Conservation (phyloP, 2,329 filamentous ascomycete species). For the Pyrenochaeta sp. region DNA sequence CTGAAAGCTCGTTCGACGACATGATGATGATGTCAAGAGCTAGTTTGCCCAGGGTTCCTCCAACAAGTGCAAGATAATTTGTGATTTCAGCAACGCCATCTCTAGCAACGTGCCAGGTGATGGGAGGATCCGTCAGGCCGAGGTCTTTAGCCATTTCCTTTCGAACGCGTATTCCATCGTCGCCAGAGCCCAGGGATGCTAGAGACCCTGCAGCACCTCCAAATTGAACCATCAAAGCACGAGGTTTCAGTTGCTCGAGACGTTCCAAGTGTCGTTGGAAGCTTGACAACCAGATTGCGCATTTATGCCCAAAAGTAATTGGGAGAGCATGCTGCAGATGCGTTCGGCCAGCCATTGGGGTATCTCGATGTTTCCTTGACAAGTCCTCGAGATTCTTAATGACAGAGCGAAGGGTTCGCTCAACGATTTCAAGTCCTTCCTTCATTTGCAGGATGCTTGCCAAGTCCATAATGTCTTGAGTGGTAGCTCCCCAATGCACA, state of each 20-base stretch:
- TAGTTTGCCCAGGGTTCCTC: conserved; percentile 63
- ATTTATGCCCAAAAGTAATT: conserved; percentile 66
- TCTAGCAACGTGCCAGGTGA: conserved; percentile 66
- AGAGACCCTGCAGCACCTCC: conserved; percentile 65
- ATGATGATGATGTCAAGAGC: conserved; percentile 65
- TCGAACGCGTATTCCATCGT: conserved; percentile 59
- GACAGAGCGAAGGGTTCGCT: conserved; percentile 54
- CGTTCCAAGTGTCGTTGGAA: conserved; percentile 59
- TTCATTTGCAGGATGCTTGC: conserved; percentile 63
- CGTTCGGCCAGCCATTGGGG: conserved; percentile 65
- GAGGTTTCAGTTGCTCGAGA: conserved; percentile 55
- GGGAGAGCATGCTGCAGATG: conserved; percentile 66
- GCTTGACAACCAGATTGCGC: conserved; percentile 61
- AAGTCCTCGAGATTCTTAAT: conserved; percentile 54
- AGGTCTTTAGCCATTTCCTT: conserved; percentile 59
- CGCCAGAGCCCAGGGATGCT: conserved; percentile 59
- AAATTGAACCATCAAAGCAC: conserved; percentile 62
- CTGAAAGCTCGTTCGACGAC: conserved; percentile 63
- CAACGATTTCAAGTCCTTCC: conserved; percentile 57
- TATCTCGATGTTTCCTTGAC: conserved; percentile 57
- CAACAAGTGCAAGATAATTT: conserved; percentile 62
- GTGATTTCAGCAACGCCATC: conserved; percentile 63
- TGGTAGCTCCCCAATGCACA: conserved; percentile 67
- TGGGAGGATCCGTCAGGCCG: conserved; percentile 57
- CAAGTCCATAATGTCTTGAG: conserved; percentile 67